Conservation (phyloP, 169 alveolate species). For the Plasmodium malariae region DNA sequence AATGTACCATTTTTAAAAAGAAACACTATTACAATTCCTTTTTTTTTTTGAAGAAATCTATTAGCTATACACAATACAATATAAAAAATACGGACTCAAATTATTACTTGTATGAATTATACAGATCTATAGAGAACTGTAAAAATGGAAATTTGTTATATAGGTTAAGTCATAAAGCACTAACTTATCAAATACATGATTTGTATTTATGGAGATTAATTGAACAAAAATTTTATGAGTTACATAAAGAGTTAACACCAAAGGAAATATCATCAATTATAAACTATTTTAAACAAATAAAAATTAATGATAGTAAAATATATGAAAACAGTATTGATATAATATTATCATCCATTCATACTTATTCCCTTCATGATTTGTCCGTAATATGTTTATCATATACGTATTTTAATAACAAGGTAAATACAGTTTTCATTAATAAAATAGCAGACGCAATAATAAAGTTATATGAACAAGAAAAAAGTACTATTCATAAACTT, state of each 20-base stretch:
- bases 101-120: slow-evolving; percentile 35
- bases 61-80: slow-evolving; percentile 44
- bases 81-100: background rate
- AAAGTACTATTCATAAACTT: slow-evolving; percentile 31
- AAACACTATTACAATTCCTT: background rate
- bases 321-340: slow-evolving; percentile 76
- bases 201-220: slow-evolving; percentile 80
- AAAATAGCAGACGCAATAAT: slow-evolving; percentile 32
- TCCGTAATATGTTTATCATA: slow-evolving; percentile 80
- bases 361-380: slow-evolving; percentile 80
- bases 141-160: slow-evolving; percentile 48
- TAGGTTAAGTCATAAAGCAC: slow-evolving; percentile 78
- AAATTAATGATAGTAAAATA: slow-evolving; percentile 79
- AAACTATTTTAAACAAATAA: slow-evolving; percentile 83
- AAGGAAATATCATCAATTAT: slow-evolving; percentile 82
- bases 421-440: slow-evolving; percentile 24
- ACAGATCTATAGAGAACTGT: slow-evolving; percentile 62
- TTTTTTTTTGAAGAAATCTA: slow-evolving; percentile 14
- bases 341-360: slow-evolving; percentile 75
- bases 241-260: slow-evolving; percentile 76
- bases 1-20: slow-evolving; percentile 1
- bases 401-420: slow-evolving; percentile 67
- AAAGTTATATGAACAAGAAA: slow-evolving; percentile 43
- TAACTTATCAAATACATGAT: slow-evolving; percentile 82
- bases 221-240: slow-evolving; percentile 74